Conservation (phyloP, 2,329 filamentous ascomycete species). For the Cytospora paraplurivora region DNA sequence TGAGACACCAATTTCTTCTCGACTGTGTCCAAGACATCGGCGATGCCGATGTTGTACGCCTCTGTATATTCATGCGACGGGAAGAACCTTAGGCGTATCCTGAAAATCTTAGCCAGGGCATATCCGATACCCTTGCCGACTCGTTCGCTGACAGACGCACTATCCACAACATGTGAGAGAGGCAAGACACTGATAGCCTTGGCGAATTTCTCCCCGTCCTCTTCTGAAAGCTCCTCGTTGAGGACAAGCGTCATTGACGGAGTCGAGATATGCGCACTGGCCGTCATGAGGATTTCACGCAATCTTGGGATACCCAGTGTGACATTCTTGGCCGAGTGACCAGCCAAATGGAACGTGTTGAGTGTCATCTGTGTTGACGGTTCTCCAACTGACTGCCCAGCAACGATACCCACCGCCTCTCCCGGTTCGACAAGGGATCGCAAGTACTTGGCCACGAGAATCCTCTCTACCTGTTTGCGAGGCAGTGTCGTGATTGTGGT, state of each 20-base stretch:
- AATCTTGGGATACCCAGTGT: conserved; percentile 97
- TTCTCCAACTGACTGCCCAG: conserved; percentile 94
- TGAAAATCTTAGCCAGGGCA: conserved; percentile 79
- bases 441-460: conserved; percentile 91
- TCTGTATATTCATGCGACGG: conserved; percentile 78
- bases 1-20: conserved; percentile 76
- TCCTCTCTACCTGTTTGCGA: conserved; percentile 77
- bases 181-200: conserved; percentile 90
- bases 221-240: conserved; percentile 68
- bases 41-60: conserved; percentile 79
- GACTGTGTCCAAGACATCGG: conserved; percentile 78
- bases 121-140: conserved; percentile 71
- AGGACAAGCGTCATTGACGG: conserved; percentile 86
- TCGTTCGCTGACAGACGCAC: conserved; percentile 76
- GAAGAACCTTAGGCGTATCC: conserved; percentile 82
- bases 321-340: conserved; percentile 97
- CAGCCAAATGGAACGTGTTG: conserved; percentile 99
- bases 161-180: conserved; percentile 81
- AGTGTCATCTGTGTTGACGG: conserved; percentile 99
- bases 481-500: conserved; percentile 41
- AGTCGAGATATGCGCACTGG: conserved; percentile 84
- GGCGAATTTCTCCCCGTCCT: conserved; percentile 76
- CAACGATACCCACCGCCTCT: conserved; percentile 95
- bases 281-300: conserved; percentile 98
- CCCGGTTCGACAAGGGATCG: conserved; percentile 90